Evolutionary conservation across 1,284 basidiomycete genomes (phyloP).

Genomic region (Puccinia polysora): DNA sequence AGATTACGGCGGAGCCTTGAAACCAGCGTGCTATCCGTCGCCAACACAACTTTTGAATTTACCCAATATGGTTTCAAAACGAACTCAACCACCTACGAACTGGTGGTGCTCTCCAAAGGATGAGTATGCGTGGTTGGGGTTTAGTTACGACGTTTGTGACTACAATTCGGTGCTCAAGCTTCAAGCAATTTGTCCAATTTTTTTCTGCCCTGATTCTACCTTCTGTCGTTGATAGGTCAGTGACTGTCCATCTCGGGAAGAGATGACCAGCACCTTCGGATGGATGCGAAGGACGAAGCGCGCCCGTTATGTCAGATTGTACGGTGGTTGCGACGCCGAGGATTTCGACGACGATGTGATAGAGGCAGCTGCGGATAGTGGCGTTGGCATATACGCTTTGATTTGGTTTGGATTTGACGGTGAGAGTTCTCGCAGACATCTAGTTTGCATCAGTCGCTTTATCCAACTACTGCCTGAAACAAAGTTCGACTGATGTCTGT

Average conservation of each 20-base stretch:
- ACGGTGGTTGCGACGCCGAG: conserved; percentile 62
- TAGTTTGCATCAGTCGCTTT: background rate
- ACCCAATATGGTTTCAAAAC: too few relatives aligned
- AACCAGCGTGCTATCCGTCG: too few relatives aligned
- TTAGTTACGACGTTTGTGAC: too few relatives aligned
- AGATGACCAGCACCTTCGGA: conserved; percentile 58
- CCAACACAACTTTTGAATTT: too few relatives aligned
- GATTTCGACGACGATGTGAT: conserved; percentile 60
- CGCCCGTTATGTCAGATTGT: conserved; percentile 67
- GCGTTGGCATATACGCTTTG: conserved; percentile 67
- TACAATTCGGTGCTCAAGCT: too few relatives aligned
- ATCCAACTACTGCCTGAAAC: background rate
- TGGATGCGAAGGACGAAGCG: conserved; percentile 63
- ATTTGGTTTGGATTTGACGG: conserved; percentile 63
- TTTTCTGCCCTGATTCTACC: too few relatives aligned
- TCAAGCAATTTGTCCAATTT: too few relatives aligned
- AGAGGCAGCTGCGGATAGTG: conserved; percentile 66
- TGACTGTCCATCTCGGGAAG: conserved; percentile 13
- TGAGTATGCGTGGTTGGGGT: too few relatives aligned
- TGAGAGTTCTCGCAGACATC: background rate
- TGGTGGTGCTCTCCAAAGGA: too few relatives aligned
- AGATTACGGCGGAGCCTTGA: too few relatives aligned
- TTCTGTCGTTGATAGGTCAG: background rate
- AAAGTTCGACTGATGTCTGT: background rate
- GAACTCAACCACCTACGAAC: too few relatives aligned